These are phyloP conservation scores for Backusella mclennaniae DNA, from an alignment of 192 early-diverging fungal genomes.

Conservation along the genomic window DNA sequence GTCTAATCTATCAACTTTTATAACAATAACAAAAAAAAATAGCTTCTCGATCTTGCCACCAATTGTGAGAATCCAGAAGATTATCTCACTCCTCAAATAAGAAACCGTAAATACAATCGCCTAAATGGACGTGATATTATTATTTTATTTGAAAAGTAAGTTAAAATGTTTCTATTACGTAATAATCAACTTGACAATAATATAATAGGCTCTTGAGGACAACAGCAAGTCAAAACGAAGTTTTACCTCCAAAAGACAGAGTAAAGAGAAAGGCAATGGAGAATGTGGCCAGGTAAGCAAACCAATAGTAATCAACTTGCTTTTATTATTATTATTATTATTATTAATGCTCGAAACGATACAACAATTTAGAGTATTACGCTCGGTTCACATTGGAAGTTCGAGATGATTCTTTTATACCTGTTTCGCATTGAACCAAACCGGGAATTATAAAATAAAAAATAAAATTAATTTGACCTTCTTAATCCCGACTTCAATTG, in stretches of 20 bases:
- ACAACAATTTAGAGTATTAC: constrained; percentile 15
- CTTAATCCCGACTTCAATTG: background rate
- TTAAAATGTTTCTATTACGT: background rate
- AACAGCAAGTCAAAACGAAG: background rate
- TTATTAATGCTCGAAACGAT: background rate
- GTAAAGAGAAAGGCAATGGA: constrained; percentile 40
- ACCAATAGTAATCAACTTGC: background rate
- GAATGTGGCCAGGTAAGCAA: constrained; percentile 40
- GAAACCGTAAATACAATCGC: constrained; percentile 63
- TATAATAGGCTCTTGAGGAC: constrained; percentile 27
- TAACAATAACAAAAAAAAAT: background rate
- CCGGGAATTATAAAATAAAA: background rate
- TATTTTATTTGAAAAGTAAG: constrained; percentile 83
- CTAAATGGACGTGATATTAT: constrained; percentile 62
- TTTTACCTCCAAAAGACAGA: constrained; percentile 22
- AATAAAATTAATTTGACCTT: background rate
- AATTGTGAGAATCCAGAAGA: constrained; percentile 74
- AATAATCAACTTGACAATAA: background rate
- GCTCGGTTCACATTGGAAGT: constrained; percentile 29
- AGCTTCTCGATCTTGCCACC: constrained; percentile 64
- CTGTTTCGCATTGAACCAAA: background rate
- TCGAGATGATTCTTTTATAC: background rate
- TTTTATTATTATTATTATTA: too few relatives aligned
- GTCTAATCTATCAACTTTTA: background rate
- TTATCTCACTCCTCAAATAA: constrained; percentile 62